Evolutionary conservation across 345 rosid species (phyloP).

Genomic region (Moricandia arvensis): DNA sequence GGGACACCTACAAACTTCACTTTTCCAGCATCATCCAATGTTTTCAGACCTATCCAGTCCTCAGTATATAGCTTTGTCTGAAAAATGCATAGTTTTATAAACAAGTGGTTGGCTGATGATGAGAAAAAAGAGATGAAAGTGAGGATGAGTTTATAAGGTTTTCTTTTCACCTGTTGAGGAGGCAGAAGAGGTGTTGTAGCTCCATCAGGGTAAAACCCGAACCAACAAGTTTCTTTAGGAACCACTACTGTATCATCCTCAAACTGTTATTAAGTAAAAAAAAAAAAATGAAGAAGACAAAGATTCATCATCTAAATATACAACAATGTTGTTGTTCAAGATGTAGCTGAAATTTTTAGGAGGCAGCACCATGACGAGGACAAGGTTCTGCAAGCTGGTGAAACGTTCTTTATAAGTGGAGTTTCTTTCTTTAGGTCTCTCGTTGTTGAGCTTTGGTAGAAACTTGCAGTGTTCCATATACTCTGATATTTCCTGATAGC

Average conservation of each 20-base stretch:
- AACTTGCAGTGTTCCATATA: constrained; percentile 55
- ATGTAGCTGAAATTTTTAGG: not conserved
- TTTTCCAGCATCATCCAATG: constrained; percentile 64
- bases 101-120: constrained; percentile 1
- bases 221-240: constrained; percentile 90
- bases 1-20: constrained; percentile 64
- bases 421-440: constrained; percentile 62
- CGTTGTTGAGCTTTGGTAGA: constrained; percentile 85
- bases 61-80: constrained; percentile 80
- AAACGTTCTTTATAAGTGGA: constrained; percentile 64
- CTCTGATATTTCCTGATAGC: constrained; percentile 12
- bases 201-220: constrained; percentile 86
- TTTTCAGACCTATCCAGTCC: constrained; percentile 88
- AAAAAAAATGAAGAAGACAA: not conserved
- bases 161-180: constrained; percentile 53
- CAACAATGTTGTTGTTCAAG: not conserved
- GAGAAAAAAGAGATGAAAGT: not conserved
- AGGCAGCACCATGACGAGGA: constrained; percentile 72
- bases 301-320: not conserved
- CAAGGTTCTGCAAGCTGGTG: constrained; percentile 70
- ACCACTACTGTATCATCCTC: constrained; percentile 66
- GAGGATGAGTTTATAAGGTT: not conserved
- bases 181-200: constrained; percentile 58
- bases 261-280: constrained; percentile 46
- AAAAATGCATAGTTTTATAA: not conserved